Percentiles rank a stretch among this genome's conserved stretches.
Evolutionary conservation across 2,329 filamentous ascomycete genomes (phyloP).

Genomic region (Acrocalymma vagum): DNA sequence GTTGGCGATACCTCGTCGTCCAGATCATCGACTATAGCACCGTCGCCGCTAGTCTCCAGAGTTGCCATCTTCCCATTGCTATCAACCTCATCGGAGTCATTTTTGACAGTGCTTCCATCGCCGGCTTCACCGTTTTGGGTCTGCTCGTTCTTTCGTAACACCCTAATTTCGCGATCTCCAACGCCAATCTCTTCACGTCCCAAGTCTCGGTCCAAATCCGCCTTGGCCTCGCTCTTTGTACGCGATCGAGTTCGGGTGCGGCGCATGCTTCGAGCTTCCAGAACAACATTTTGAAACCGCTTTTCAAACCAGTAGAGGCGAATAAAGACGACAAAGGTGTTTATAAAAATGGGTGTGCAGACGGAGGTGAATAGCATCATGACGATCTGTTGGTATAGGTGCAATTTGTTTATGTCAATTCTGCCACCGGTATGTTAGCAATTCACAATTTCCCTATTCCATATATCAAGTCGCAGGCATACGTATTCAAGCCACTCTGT

Average conservation of each 20-base stretch:
- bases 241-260: slow-evolving; percentile 69
- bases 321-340: slow-evolving; percentile 83
- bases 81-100: slow-evolving; percentile 49
- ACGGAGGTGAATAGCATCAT: slow-evolving; percentile 46
- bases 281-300: slow-evolving; percentile 84
- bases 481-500: slow-evolving; percentile 91
- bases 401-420: slow-evolving; percentile 58
- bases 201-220: slow-evolving; percentile 53
- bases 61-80: slow-evolving; percentile 20
- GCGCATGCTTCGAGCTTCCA: slow-evolving; percentile 73
- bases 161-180: slow-evolving; percentile 70
- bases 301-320: slow-evolving; percentile 99
- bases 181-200: slow-evolving; percentile 69
- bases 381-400: slow-evolving; percentile 66
- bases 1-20: slow-evolving; percentile 7
- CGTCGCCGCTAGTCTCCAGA: slow-evolving; percentile 1
- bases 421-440: slow-evolving; percentile 41
- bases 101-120: slow-evolving; percentile 14
- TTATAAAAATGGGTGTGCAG: slow-evolving; percentile 53
- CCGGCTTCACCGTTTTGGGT: slow-evolving; percentile 57
- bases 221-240: slow-evolving; percentile 56
- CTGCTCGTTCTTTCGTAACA: slow-evolving; percentile 66
- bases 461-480: slow-evolving; percentile 17
- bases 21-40: slow-evolving; percentile 6
- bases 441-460: not conserved